Conservation (phyloP, 2,329 filamentous ascomycete species). For the Neurospora sp. region DNA sequence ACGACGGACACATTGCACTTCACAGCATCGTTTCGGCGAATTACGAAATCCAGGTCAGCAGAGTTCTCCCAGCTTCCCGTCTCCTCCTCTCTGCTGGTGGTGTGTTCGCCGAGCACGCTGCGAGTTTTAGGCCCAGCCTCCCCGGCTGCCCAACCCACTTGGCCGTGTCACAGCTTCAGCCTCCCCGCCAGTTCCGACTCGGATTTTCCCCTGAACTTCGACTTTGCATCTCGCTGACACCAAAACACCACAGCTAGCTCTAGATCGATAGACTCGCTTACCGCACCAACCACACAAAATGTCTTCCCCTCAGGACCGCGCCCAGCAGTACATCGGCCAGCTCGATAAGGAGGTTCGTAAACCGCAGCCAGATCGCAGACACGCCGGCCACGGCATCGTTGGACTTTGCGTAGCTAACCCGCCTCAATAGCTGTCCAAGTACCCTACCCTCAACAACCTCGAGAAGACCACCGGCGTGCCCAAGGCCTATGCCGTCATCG, state of each 20-base stretch:
- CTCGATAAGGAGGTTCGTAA: slow-evolving; percentile 72
- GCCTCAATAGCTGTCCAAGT: slow-evolving; percentile 64
- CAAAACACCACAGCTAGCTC: background rate
- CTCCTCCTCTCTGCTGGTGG: background rate
- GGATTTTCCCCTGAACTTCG: background rate
- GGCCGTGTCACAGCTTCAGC: background rate
- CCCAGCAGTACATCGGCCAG: slow-evolving; percentile 65
- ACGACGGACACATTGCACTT: slow-evolving; percentile 5
- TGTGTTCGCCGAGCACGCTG: background rate
- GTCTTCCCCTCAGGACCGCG: slow-evolving; percentile 66
- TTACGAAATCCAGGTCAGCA: background rate
- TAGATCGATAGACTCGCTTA: background rate
- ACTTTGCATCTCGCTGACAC: background rate
- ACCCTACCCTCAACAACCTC: slow-evolving; percentile 72
- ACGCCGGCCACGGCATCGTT: slow-evolving; percentile 2
- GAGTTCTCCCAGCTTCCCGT: background rate
- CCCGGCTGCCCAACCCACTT: background rate
- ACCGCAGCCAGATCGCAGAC: slow-evolving; percentile 2
- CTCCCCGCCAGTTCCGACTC: background rate
- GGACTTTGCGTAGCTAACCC: slow-evolving; percentile 9
- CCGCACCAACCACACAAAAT: slow-evolving; percentile 30
- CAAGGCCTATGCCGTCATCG: slow-evolving; percentile 77
- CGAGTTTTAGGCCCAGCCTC: background rate
- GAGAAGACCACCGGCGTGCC: slow-evolving; percentile 76
- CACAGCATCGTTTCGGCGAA: slow-evolving; percentile 1